These are phyloP conservation scores for Tolypocladium capitatum DNA, from an alignment of 2,329 filamentous ascomycete species.

Conservation along the genomic window DNA sequence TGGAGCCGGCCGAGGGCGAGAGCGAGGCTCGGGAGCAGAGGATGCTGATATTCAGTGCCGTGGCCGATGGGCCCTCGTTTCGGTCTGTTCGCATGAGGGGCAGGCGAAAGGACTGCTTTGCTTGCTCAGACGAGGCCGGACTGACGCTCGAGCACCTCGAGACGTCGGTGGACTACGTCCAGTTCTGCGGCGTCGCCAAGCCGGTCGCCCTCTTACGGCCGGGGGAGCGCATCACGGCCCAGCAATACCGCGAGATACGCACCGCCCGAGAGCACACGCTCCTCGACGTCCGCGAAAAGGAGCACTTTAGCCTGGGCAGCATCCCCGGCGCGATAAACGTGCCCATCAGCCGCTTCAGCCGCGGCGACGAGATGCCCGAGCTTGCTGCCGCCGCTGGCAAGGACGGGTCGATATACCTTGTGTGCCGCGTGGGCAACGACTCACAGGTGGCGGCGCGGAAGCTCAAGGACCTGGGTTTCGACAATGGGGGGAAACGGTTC, in stretches of 20 bases:
- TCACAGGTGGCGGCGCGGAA: constrained; percentile 57
- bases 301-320: constrained; percentile 70
- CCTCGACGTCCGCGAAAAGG: constrained; percentile 72
- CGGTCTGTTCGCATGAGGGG: constrained; percentile 62
- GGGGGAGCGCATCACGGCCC: constrained; percentile 54
- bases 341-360: constrained; percentile 43
- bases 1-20: constrained; percentile 6
- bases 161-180: constrained; percentile 63
- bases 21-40: constrained; percentile 13
- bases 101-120: constrained; percentile 57
- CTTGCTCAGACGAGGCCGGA: constrained; percentile 49
- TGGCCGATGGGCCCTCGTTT: constrained; percentile 36
- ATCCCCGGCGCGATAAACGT: constrained; percentile 66
- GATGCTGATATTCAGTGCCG: constrained; percentile 36
- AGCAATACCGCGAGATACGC: constrained; percentile 35
- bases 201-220: constrained; percentile 43
- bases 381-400: background rate
- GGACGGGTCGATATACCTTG: constrained; percentile 49
- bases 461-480: constrained; percentile 48
- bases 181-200: constrained; percentile 61
- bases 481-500: constrained; percentile 36
- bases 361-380: constrained; percentile 13
- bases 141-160: constrained; percentile 51
- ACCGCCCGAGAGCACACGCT: constrained; percentile 36
- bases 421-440: constrained; percentile 68